Base-by-base conservation (phyloP, 2,329 filamentous ascomycete species). In the Phaeosphaeriaceae sp. region DNA sequence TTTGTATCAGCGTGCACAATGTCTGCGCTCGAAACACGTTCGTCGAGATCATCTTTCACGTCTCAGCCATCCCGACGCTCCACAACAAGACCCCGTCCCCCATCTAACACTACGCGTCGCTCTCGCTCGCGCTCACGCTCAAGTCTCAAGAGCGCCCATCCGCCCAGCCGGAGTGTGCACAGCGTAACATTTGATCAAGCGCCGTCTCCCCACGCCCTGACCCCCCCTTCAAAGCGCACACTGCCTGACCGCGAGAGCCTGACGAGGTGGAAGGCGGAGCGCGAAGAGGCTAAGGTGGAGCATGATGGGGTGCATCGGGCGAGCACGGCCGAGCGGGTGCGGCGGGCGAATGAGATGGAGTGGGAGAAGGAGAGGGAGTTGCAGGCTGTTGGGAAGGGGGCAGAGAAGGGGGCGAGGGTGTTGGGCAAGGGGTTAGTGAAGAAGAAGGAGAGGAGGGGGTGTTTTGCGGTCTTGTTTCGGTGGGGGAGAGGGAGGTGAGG, bases 261-360 rank as follows among this genome's bases (percentile, higher is more conserved):
- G 4, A 50, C 54, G 16, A 56, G 57, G 26, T 64, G 61, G 61
- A 69, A 67, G 44, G 38, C 40, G 4, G 64, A 70, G 33, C 56
- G 66, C 6, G 61, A 68, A 36, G 47, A 53, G 37, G 58, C 46
- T 3, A 54, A 51, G 26, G 42, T 37, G 5, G 44, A 44, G 2
- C 37, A 46, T 13, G 18, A 50, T 13, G 28, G 26, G 18, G 18
- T 52, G 20, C 50, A 53, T 16, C 53, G 60, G 30, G 61, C 57
- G 20, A 54, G 49, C 29, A 57, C 67, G 32, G 53, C 54, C 26
- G 65, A 68, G 46, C 47, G 63, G 16, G 65, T 70, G 4, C 51
- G 56, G 37, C 50, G 61, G 13, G 68, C 64, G 20, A 69, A 70
- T 47, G 63, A 66, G 50, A 48, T 65, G 36, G 66, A 71, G 40